A percentile compares a stretch with the other conserved stretches of the same genome.
Evolutionary conservation across 192 early-diverging fungal genomes (phyloP).

Genomic region (Umbelopsis sp.): DNA sequence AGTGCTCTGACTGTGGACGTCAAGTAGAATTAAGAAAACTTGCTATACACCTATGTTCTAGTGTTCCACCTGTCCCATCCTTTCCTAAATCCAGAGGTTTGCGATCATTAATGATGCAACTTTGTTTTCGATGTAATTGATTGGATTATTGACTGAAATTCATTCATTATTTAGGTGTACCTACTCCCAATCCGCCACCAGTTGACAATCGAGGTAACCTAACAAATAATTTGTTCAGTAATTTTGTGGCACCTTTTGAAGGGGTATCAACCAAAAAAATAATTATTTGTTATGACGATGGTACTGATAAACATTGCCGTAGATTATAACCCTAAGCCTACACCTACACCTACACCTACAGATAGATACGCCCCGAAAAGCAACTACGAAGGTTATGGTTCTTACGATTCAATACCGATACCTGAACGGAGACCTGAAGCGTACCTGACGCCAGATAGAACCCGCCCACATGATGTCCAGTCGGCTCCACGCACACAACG

Average conservation of each 20-base stretch:
- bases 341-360: background rate
- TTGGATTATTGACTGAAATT: background rate
- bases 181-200: background rate
- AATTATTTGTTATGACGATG: background rate
- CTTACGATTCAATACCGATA: background rate
- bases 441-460: background rate
- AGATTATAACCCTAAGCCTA: background rate
- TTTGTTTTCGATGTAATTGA: background rate
- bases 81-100: slow-evolving; percentile 20
- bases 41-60: slow-evolving; percentile 55
- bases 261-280: background rate
- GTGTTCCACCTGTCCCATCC: slow-evolving; percentile 49
- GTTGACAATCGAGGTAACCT: slow-evolving; percentile 6
- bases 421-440: background rate
- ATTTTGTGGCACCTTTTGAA: background rate
- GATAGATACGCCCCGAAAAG: background rate
- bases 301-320: background rate
- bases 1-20: slow-evolving; percentile 60
- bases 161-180: background rate
- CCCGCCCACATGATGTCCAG: background rate
- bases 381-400: background rate
- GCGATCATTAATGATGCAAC: background rate
- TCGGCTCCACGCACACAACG: background rate
- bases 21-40: slow-evolving; percentile 53
- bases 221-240: background rate